Conservation (phyloP, 2,329 filamentous ascomycete genomes). For the Rutstroemia sydowiana region DNA sequence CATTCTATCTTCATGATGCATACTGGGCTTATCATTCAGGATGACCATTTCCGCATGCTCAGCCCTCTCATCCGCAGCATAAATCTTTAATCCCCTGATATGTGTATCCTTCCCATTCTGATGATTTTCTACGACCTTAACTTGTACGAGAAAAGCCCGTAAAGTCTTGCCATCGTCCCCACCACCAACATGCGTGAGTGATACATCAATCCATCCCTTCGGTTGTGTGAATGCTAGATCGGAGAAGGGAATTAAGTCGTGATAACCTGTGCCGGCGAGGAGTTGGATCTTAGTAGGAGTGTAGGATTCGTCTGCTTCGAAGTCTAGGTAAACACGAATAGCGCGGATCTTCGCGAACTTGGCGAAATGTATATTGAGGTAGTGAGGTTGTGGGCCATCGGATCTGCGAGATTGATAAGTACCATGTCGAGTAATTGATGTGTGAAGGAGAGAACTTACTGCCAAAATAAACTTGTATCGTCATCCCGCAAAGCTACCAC, state of each 20-base stretch:
- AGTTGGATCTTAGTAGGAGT: constrained; percentile 91
- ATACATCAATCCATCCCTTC: constrained; percentile 84
- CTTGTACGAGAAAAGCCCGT: constrained; percentile 81
- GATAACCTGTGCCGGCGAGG: constrained; percentile 80
- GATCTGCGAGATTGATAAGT: constrained; percentile 42
- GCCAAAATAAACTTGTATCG: constrained; percentile 69
- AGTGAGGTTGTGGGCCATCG: constrained; percentile 76
- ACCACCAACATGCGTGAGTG: constrained; percentile 52
- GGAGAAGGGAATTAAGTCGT: constrained; percentile 84
- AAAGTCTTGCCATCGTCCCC: constrained; percentile 64
- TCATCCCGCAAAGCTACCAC: constrained; percentile 70
- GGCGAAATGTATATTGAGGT: constrained; percentile 78
- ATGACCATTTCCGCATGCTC: constrained; percentile 15
- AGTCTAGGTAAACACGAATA: constrained; percentile 82
- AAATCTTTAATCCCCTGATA: constrained; percentile 86
- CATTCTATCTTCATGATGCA: neutral
- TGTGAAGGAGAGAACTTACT: constrained; percentile 41
- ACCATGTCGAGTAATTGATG: neutral
- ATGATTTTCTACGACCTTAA: constrained; percentile 90
- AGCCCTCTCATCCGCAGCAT: constrained; percentile 35
- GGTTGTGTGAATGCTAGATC: constrained; percentile 72
- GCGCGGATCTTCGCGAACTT: constrained; percentile 72
- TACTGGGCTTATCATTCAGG: constrained; percentile 10
- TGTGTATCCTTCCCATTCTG: constrained; percentile 99
- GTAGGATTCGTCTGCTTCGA: constrained; percentile 88